Evolutionary conservation across 805 yeast genomes (phyloP), one percentile per base, ranked within the genome.

Genomic region (Tetrapisispora pingtungensis): DNA sequence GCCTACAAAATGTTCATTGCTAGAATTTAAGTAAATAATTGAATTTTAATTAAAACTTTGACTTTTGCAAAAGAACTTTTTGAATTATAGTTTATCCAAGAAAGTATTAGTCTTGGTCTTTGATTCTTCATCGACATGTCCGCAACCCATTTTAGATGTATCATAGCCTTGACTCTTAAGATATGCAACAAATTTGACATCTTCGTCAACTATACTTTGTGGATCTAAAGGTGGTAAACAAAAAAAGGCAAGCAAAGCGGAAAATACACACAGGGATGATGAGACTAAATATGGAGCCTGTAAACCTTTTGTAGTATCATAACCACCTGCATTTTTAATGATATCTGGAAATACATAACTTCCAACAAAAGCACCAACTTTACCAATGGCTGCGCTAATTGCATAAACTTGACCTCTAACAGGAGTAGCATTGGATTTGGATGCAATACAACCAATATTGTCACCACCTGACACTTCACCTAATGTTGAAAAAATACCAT

Each of bases 381-480:
- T 89, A 58, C 96, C 97, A 43, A 80, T 55, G 22, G 96, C 96
- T 45, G 97, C 96, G 36, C 94, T 90, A 54, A 87, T 72, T 56
- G 93, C 93, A 60, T 89, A 89, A 66, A 83, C 85, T 56, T 84
- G 84, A 46, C 96, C 97, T 69, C 97, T 80, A 45, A 88, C 75
- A 19, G 95, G 80, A 10, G 96, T 81, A 37, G 96, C 83, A 39
- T 81, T 74, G 7, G 95, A 82, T 66, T 88, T 88, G 35, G 95
- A 75, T 18, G 95, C 94, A 49, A 89, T 71, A 45, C 84, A 67
- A 53, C 97, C 97, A 62, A 84, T 82, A 66, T 84, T 86, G 66
- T 88, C 86, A 68, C 97, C 97, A 13, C 95, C 89, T 27, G 96
- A 95, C 64, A 89, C 84, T 65, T 90, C 97, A 57, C 97, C 97